phyloP scores from a whole-genome alignment of 306 rosid genomes.

The Trifolium dubium region DNA sequence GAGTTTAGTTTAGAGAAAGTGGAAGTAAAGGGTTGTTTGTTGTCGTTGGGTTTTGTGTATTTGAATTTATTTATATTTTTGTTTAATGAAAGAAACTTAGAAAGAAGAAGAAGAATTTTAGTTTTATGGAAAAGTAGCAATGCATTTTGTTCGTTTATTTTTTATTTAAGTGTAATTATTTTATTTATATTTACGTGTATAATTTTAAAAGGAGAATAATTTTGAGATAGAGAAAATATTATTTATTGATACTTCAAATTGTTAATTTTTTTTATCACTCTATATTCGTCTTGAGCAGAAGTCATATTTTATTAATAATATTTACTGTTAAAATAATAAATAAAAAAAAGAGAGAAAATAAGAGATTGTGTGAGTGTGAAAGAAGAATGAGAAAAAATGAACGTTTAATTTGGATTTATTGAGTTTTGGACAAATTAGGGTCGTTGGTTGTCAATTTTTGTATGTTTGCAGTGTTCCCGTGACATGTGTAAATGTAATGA shows the following conservation, averaged over 20 bases:
- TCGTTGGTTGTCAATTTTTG: slow-evolving; percentile 41
- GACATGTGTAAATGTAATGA: slow-evolving; percentile 29
- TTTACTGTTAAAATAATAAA: too few relatives aligned
- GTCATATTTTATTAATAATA: too few relatives aligned
- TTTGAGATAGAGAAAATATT: too few relatives aligned
- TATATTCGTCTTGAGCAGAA: too few relatives aligned
- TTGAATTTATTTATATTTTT: slow-evolving; percentile 53
- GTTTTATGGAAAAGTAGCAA: too few relatives aligned
- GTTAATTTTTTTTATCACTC: too few relatives aligned
- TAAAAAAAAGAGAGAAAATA: not conserved
- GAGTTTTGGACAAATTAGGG: slow-evolving; percentile 44
- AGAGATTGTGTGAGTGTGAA: not conserved
- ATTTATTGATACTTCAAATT: too few relatives aligned
- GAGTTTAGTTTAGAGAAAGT: slow-evolving; percentile 43
- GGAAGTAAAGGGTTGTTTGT: slow-evolving; percentile 25
- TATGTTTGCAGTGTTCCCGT: slow-evolving; percentile 28
- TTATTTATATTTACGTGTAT: too few relatives aligned
- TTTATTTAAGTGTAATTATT: too few relatives aligned
- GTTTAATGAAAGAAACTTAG: not conserved
- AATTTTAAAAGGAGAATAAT: too few relatives aligned
- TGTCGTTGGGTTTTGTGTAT: slow-evolving; percentile 64
- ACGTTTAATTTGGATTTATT: slow-evolving; percentile 75
- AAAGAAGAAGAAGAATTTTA: not conserved
- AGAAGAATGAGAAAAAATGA: slow-evolving; percentile 54
- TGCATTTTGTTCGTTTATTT: too few relatives aligned